Evolutionary conservation across 2,329 filamentous ascomycete genomes (phyloP).

Genomic region (Cercospora citrullina): DNA sequence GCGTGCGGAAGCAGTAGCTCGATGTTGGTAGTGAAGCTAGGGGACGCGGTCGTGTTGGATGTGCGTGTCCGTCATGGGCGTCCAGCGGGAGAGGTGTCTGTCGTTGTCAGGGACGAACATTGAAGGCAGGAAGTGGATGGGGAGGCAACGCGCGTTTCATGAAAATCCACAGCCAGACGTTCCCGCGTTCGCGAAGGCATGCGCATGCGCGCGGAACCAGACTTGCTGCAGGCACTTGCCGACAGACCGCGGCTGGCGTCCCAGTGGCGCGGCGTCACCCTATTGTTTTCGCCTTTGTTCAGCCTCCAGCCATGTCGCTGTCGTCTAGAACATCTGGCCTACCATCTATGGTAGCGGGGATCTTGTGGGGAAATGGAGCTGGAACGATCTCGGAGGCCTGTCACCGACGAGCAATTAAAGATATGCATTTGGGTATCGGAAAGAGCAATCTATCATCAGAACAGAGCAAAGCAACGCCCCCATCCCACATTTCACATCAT

Average conservation of each 20-base stretch:
- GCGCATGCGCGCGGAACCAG: not conserved
- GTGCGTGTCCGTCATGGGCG: not conserved
- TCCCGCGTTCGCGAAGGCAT: conserved; percentile 1
- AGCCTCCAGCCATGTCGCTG: not conserved
- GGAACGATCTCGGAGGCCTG: not conserved
- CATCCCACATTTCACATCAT: not conserved
- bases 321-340: not conserved
- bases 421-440: not conserved
- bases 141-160: conserved; percentile 2
- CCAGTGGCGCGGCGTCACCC: not conserved
- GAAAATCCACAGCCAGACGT: not conserved
- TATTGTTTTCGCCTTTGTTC: not conserved
- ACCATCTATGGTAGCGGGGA: not conserved
- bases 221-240: conserved; percentile 2
- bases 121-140: not conserved
- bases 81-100: not conserved
- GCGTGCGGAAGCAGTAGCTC: conserved; percentile 9
- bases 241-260: not conserved
- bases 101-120: not conserved
- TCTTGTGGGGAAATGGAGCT: not conserved
- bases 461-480: not conserved
- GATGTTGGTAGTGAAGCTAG: conserved; percentile 5
- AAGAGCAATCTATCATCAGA: conserved; percentile 1
- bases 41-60: conserved; percentile 4
- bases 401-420: not conserved